phyloP scores from a whole-genome alignment of 2,329 filamentous ascomycete species.

The Myriosclerotinia scirpicola region DNA sequence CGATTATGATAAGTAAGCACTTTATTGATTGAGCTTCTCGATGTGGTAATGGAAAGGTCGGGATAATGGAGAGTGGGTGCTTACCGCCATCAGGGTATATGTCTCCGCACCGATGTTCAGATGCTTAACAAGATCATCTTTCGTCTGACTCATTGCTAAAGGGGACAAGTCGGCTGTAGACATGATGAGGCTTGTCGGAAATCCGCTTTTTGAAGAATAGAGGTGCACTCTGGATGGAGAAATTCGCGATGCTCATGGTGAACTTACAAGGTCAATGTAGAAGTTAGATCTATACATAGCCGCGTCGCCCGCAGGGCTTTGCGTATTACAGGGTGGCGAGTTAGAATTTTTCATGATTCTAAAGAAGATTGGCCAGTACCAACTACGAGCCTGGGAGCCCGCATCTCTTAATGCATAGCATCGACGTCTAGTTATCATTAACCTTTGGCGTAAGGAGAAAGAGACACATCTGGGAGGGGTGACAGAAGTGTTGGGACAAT shows the following conservation, averaged over 20 bases:
- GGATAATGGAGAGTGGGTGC: constrained; percentile 21
- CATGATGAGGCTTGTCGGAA: constrained; percentile 16
- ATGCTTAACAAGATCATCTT: constrained; percentile 38
- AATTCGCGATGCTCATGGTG: constrained; percentile 10
- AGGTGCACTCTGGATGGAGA: constrained; percentile 15
- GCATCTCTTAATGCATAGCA: constrained; percentile 12
- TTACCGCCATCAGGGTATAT: constrained; percentile 40
- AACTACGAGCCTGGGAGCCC: background rate
- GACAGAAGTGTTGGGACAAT: background rate
- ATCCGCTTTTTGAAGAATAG: constrained; percentile 15
- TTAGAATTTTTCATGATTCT: background rate
- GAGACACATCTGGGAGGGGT: background rate
- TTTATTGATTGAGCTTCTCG: constrained; percentile 20
- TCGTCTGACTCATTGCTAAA: constrained; percentile 40
- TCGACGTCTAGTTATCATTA: constrained; percentile 5
- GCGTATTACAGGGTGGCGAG: constrained; percentile 12
- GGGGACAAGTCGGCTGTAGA: constrained; percentile 23
- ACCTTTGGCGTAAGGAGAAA: background rate
- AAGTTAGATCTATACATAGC: constrained; percentile 14
- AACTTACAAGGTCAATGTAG: background rate
- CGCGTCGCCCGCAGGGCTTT: background rate
- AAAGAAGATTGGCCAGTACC: constrained; percentile 7
- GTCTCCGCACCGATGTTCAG: constrained; percentile 35
- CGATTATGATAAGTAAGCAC: constrained; percentile 32
- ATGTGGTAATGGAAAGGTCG: background rate